These are phyloP conservation scores for Fraxinus nigra DNA, from an alignment of 305 asterid species.

Conservation along the genomic window DNA sequence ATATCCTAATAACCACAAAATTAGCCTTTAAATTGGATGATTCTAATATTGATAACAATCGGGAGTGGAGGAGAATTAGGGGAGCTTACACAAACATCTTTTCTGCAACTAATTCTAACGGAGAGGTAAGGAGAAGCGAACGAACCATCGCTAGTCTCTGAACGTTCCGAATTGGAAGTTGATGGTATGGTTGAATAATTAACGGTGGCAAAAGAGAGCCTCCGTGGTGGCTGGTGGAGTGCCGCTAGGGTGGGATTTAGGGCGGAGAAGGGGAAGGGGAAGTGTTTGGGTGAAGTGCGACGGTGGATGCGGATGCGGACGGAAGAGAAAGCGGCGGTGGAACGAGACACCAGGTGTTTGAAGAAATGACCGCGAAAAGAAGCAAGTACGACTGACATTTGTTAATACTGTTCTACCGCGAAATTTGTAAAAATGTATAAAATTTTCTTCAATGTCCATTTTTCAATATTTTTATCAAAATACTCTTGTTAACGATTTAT, in stretches of 20 bases:
- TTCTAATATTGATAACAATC: not conserved
- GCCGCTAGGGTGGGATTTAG: slow-evolving; percentile 11
- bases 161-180: slow-evolving; percentile 17
- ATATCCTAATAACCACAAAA: slow-evolving; percentile 45
- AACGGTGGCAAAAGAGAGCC: slow-evolving; percentile 20
- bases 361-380: slow-evolving; percentile 57
- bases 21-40: not conserved
- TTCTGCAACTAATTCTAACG: slow-evolving; percentile 66
- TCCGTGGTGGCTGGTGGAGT: slow-evolving; percentile 18
- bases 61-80: not conserved
- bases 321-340: slow-evolving; percentile 30
- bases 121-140: slow-evolving; percentile 66
- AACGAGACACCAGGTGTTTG: slow-evolving; percentile 53
- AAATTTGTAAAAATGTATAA: not conserved
- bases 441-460: too few species aligned
- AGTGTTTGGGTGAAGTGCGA: slow-evolving; percentile 12
- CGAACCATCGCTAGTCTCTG: slow-evolving; percentile 32
- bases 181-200: slow-evolving; percentile 33
- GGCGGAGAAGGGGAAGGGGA: slow-evolving; percentile 8
- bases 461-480: too few species aligned
- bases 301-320: slow-evolving; percentile 1
- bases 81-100: slow-evolving; percentile 48
- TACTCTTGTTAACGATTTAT: too few species aligned
- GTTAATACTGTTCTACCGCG: not conserved
- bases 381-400: slow-evolving; percentile 32